Evolutionary conservation across 2,329 filamentous ascomycete genomes (phyloP), one percentile per base, ranked within the genome.

Genomic region (Dothidotthia symphoricarpi): DNA sequence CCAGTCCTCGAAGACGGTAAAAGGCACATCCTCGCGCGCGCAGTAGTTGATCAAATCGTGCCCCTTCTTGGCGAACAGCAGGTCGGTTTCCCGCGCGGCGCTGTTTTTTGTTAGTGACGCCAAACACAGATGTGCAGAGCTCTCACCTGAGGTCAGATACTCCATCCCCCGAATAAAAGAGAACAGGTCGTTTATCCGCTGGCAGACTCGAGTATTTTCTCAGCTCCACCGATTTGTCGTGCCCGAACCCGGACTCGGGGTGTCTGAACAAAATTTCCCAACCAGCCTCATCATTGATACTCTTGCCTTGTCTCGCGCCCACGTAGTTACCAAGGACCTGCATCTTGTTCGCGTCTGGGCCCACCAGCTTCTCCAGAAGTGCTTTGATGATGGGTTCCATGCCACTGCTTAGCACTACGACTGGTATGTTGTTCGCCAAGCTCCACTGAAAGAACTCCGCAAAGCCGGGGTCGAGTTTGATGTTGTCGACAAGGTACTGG

Each of bases 151-250:
- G 75, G 64, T 97, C 91, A 3, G 87, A 94, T 4, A 96, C 88
- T 32, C 91, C 91, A 57, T 97, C 91, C 41, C 93, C 93, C 22
- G 93, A 91, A 60, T 98, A 98, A 67, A 97, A 88, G 71, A 97
- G 80, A 26, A 81, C 83, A 2, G 93, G 93, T 28, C 89, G 78
- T 58, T 85, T 69, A 22, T 74, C 66, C 11, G 74, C 74, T 0
- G 87, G 82, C 28, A 95, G 75, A 16, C 81, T 75, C 2, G 85
- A 83, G 69, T 97, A 97, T 34, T 88, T 88, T 50, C 87, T 82
- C 58, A 98, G 88, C 64, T 93, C 88, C 36, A 91, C 75, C 16
- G 85, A 90, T 79, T 98, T 98, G 76, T 98, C 91, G 64, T 98
- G 93, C n/a, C 93, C 93, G 58, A 94, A 94, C 41, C 83, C 77